Evolutionary conservation across 1,139 yeast species (phyloP), one percentile per base, ranked within the genome.

Genomic region (Saccharomyces pastorianus): DNA sequence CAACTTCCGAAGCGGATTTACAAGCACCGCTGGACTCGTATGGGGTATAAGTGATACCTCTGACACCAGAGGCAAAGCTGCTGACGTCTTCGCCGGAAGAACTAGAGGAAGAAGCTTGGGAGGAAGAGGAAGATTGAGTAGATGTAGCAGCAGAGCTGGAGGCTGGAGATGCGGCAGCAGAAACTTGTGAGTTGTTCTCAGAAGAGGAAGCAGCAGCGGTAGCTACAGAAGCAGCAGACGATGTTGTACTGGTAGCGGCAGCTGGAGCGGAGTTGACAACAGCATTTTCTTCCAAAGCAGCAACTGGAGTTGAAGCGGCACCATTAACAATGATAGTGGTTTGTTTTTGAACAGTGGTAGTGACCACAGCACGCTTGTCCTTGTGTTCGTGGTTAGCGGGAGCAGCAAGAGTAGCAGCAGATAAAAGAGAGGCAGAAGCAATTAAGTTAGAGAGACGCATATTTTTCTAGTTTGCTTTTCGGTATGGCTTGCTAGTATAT

Each of bases 31-130:
- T 72, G 57, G 77, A 69, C 58, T 83, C 76, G 81, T 87, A 86
- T 61, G 96, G 96, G 55, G 95, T 79, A 80, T 88, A 88, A 62
- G 93, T 82, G 65, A 88, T 76, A 79, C 95, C 95, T 67, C 75
- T 75, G 56, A 81, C 75, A 54, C 72, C 68, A 31, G 73, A 66
- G 53, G 73, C 65, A 57, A 69, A 58, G 55, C 64, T 58, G 42
- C 65, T 52, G 54, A 65, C 55, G 34, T 63, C 58, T 38, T 59
- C 38, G 32, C 74, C 34, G 47, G 71, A 55, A 25, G 71, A 48
- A 34, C 71, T 57, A 29, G 71, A 47, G 34, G 68, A 47, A 17
- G 57, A 51, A 32, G 56, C 46, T 23, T 54, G 23, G 14, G 60
- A 41, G 48, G 70, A 49, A 32, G 66, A 49, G 41, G 67, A 53